phyloP scores from a whole-genome alignment of 306 rosid genomes.

The Prunus fruticosa region DNA sequence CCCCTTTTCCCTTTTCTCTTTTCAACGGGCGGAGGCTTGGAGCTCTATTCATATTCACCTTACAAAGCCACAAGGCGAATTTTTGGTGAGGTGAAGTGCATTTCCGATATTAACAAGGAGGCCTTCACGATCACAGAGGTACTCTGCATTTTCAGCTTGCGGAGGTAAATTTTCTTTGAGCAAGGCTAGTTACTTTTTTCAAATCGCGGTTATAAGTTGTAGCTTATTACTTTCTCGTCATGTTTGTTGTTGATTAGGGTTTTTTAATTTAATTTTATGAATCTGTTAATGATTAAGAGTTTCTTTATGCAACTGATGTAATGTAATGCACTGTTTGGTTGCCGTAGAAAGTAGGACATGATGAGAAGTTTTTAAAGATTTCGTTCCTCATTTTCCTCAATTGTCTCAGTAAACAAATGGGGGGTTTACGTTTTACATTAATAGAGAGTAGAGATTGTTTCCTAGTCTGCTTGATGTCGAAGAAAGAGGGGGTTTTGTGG shows the following conservation, averaged over 20 bases:
- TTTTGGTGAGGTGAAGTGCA: constrained; percentile 15
- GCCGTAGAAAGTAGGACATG: neutral
- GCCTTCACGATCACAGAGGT: neutral
- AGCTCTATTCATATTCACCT: neutral
- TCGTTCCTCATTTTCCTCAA: neutral
- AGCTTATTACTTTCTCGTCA: neutral
- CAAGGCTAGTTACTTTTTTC: neutral
- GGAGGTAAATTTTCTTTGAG: constrained; percentile 4
- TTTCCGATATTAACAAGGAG: neutral
- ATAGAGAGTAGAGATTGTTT: neutral
- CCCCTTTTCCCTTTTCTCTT: neutral
- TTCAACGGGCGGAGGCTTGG: neutral
- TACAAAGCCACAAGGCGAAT: neutral
- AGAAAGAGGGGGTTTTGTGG: neutral
- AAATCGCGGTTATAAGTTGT: neutral
- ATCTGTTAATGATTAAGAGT: neutral
- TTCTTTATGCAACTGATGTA: neutral
- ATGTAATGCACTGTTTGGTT: constrained; percentile 2
- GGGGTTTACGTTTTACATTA: neutral
- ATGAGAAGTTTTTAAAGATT: neutral
- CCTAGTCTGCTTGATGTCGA: neutral
- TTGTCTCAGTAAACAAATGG: neutral
- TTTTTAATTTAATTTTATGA: neutral
- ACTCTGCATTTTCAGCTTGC: neutral
- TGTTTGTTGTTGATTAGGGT: neutral